A percentile compares a stretch with the other conserved stretches of the same genome.
These are phyloP conservation scores for Tarenaya hassleriana DNA, from an alignment of 345 rosid species.

Conservation along the genomic window DNA sequence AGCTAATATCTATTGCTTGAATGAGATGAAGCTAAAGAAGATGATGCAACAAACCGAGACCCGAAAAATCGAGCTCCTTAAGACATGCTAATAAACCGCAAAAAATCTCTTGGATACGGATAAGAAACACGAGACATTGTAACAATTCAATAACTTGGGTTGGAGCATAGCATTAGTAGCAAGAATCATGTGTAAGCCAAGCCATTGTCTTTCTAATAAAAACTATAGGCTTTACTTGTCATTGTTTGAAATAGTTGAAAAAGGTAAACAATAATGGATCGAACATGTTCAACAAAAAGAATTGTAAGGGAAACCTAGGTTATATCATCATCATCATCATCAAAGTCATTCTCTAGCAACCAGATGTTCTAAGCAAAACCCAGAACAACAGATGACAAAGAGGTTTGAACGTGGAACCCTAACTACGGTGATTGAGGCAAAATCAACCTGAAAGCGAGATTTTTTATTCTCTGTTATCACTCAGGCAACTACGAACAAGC, in stretches of 20 bases:
- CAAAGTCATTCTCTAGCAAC: slow-evolving; percentile 9
- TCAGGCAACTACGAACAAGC: slow-evolving; percentile 16
- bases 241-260: neutral
- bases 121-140: slow-evolving; percentile 5
- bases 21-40: too few relatives aligned
- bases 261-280: too few relatives aligned
- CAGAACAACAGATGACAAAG: neutral
- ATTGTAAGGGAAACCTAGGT: slow-evolving; percentile 6
- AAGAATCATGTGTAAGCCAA: neutral
- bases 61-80: too few relatives aligned
- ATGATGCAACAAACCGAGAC: too few relatives aligned
- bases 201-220: neutral
- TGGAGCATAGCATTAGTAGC: neutral
- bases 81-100: too few relatives aligned
- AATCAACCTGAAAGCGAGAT: slow-evolving; percentile 22
- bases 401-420: neutral
- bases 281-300: too few relatives aligned
- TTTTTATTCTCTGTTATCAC: slow-evolving; percentile 8
- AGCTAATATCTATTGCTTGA: too few relatives aligned
- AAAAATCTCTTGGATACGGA: slow-evolving; percentile 5
- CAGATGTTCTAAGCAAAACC: slow-evolving; percentile 3
- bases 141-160: neutral
- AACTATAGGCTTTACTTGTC: neutral
- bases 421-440: slow-evolving; percentile 5
- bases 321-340: neutral